Evolutionary conservation across 2,329 filamentous ascomycete species (phyloP).

Genomic region (Exophiala oligosperma): DNA sequence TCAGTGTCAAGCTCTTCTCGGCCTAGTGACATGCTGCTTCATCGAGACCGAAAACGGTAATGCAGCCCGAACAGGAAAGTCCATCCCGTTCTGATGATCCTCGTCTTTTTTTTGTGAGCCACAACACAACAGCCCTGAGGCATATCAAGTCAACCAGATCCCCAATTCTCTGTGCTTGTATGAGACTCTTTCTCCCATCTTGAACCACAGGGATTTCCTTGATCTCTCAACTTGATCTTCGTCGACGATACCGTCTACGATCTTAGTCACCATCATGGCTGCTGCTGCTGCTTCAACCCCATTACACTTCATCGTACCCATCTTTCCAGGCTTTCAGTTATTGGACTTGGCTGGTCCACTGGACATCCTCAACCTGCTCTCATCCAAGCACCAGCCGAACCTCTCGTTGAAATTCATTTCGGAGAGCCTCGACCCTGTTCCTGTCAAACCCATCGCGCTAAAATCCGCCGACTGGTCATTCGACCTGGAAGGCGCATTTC

Average conservation of each 20-base stretch:
- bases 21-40: neutral
- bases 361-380: slow-evolving; percentile 43
- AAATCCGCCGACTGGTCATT: slow-evolving; percentile 21
- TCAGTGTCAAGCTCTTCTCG: neutral
- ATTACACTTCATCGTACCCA: slow-evolving; percentile 15
- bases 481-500: slow-evolving; percentile 18
- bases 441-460: slow-evolving; percentile 29
- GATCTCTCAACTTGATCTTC: no score
- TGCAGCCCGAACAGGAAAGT: neutral
- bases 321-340: slow-evolving; percentile 46
- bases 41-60: neutral
- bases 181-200: no score
- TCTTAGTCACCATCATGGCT: slow-evolving; percentile 3
- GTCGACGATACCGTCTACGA: no score
- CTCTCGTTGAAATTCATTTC: slow-evolving; percentile 34
- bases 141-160: no score
- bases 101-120: no score
- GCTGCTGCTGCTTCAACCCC: slow-evolving; percentile 8
- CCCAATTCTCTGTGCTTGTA: no score
- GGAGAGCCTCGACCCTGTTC: slow-evolving; percentile 35
- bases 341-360: slow-evolving; percentile 49
- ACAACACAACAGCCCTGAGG: no score
- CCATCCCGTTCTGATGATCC: neutral
- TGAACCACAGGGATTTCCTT: no score
- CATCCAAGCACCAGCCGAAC: slow-evolving; percentile 24